phyloP scores from a whole-genome alignment of 2,329 filamentous ascomycete genomes.

The Lithohypha guttulata region DNA sequence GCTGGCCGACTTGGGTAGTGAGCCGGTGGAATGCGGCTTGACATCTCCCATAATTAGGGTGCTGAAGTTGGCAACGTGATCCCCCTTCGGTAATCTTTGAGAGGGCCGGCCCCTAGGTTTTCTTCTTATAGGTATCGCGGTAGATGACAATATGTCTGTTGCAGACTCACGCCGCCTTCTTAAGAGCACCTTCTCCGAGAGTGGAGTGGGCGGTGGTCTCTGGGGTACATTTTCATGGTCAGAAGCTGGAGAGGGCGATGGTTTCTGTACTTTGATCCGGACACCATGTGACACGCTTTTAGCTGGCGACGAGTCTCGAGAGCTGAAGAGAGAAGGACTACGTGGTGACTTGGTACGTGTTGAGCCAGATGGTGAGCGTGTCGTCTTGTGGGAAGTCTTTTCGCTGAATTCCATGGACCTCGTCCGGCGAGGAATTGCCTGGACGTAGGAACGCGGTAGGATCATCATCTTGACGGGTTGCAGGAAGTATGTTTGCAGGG shows the following conservation, averaged over 20 bases:
- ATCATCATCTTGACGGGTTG: slow-evolving; percentile 9
- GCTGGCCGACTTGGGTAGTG: slow-evolving; percentile 28
- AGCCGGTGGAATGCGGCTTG: slow-evolving; percentile 39
- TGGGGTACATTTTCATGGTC: slow-evolving; percentile 5
- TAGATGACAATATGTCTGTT: slow-evolving; percentile 42
- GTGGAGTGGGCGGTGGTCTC: not conserved
- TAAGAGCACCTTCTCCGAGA: not conserved
- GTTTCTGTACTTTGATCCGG: not conserved
- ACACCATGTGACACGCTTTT: not conserved
- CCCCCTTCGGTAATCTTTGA: slow-evolving; percentile 30
- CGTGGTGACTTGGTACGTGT: not conserved
- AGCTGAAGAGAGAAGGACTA: slow-evolving; percentile 1
- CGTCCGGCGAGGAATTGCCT: not conserved
- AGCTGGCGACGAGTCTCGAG: slow-evolving; percentile 5
- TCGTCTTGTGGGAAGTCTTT: slow-evolving; percentile 1
- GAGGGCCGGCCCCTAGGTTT: slow-evolving; percentile 31
- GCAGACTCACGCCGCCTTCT: slow-evolving; percentile 13
- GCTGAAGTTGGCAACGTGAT: slow-evolving; percentile 41
- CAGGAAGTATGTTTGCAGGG: not conserved
- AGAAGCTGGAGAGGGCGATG: slow-evolving; percentile 8
- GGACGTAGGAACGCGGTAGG: slow-evolving; percentile 1
- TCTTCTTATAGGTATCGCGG: slow-evolving; percentile 45
- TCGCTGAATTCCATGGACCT: slow-evolving; percentile 3
- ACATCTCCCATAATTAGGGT: slow-evolving; percentile 45
- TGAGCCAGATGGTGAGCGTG: slow-evolving; percentile 7